These are phyloP conservation scores for Spinacia oleracea DNA, from an alignment of 179 eudicot species.

Conservation along the genomic window DNA sequence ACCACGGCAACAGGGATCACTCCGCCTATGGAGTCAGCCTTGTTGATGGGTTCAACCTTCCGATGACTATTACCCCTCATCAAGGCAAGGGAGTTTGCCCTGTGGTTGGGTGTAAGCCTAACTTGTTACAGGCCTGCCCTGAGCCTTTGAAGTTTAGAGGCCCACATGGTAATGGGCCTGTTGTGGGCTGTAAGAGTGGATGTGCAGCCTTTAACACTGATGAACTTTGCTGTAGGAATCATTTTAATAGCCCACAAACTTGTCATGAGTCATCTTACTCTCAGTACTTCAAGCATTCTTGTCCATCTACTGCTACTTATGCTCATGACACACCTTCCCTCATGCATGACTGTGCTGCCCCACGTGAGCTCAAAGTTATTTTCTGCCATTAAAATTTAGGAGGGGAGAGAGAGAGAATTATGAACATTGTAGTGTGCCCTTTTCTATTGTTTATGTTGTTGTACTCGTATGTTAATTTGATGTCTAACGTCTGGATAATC, in stretches of 20 bases:
- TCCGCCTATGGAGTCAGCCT: conserved; percentile 49
- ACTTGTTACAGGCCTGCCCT: conserved; percentile 33
- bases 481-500: too few species aligned
- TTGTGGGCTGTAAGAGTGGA: conserved; percentile 47
- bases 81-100: conserved; percentile 48
- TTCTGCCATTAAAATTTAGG: conserved; percentile 98
- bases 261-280: conserved; percentile 32
- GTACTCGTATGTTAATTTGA: neutral
- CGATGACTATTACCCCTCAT: conserved; percentile 51
- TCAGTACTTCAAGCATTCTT: conserved; percentile 41
- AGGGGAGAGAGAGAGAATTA: neutral
- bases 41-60: conserved; percentile 50
- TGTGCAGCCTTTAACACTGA: conserved; percentile 45
- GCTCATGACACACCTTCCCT: conserved; percentile 82
- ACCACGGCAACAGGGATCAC: conserved; percentile 38
- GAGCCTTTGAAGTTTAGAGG: conserved; percentile 20
- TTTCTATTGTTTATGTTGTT: neutral
- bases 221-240: conserved; percentile 36
- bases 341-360: conserved; percentile 75
- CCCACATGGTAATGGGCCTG: conserved; percentile 25
- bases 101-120: conserved; percentile 40
- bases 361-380: conserved; percentile 87
- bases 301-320: conserved; percentile 44
- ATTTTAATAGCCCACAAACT: conserved; percentile 25
- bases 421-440: neutral